Conservation (phyloP, 2,329 filamentous ascomycete species). For the Ceratocystis lukuohia region DNA sequence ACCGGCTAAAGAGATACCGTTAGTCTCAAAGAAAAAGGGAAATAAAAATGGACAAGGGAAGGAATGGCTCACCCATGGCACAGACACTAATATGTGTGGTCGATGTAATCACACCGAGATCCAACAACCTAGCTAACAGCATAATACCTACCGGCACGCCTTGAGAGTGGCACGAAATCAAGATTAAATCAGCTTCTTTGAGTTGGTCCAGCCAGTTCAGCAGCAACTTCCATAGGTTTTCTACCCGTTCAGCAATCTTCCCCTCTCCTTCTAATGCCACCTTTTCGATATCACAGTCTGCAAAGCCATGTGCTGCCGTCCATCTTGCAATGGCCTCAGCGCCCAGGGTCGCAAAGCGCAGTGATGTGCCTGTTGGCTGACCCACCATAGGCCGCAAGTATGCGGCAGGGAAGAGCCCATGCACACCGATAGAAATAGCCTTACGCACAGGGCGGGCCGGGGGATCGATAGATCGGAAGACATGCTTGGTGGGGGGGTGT, state of each 20-base stretch:
- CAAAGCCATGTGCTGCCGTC: slow-evolving; percentile 59
- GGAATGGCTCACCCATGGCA: slow-evolving; percentile 43
- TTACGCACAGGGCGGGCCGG: slow-evolving; percentile 54
- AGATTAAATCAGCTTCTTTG: slow-evolving; percentile 70
- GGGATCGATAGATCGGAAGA: slow-evolving; percentile 54
- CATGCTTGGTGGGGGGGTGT: slow-evolving; percentile 50
- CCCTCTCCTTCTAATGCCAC: slow-evolving; percentile 91
- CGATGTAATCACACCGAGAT: slow-evolving; percentile 64
- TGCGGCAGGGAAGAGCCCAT: slow-evolving; percentile 82
- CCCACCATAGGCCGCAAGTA: slow-evolving; percentile 83
- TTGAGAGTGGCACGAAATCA: slow-evolving; percentile 91
- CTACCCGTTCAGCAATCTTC: slow-evolving; percentile 75
- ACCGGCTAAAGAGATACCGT: slow-evolving; percentile 42
- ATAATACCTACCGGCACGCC: slow-evolving; percentile 89
- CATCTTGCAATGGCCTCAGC: slow-evolving; percentile 74
- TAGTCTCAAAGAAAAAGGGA: not conserved
- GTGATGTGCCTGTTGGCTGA: slow-evolving; percentile 87
- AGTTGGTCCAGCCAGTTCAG: slow-evolving; percentile 92
- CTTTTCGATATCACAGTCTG: slow-evolving; percentile 75
- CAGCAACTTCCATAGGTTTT: slow-evolving; percentile 85
- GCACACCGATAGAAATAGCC: slow-evolving; percentile 84
- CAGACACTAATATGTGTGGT: slow-evolving; percentile 72
- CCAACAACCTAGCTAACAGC: slow-evolving; percentile 82
- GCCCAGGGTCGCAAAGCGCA: slow-evolving; percentile 80
- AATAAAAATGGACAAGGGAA: not conserved